phyloP scores from a whole-genome alignment of 1,139 yeast species.

The Hemisphaericaspora xylofermentans region DNA sequence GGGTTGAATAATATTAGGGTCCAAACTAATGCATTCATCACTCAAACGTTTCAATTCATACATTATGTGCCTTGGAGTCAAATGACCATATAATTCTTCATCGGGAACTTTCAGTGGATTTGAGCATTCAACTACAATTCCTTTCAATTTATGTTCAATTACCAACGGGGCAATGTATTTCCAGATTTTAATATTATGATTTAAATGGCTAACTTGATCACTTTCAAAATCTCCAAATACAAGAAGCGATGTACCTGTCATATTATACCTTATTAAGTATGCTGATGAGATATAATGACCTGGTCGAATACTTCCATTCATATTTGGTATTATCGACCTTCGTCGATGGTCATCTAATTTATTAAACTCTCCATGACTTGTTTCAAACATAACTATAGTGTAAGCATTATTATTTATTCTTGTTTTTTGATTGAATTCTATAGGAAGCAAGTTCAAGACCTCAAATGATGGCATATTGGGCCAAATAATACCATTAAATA shows the following conservation, averaged over 20 bases:
- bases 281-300: conserved; percentile 43
- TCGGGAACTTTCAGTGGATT: conserved; percentile 48
- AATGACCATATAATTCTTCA: conserved; percentile 66
- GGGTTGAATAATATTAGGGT: conserved; percentile 22
- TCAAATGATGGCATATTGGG: conserved; percentile 59
- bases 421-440: conserved; percentile 18
- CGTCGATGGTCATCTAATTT: conserved; percentile 7
- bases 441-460: conserved; percentile 22
- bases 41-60: conserved; percentile 51
- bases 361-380: conserved; percentile 40
- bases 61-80: conserved; percentile 65
- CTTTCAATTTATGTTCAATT: conserved; percentile 35
- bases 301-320: conserved; percentile 2
- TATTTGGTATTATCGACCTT: conserved; percentile 8
- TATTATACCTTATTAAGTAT: conserved; percentile 45
- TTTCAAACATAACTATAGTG: conserved; percentile 32
- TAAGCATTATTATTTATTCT: conserved; percentile 20
- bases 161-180: conserved; percentile 48
- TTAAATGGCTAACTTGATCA: conserved; percentile 46
- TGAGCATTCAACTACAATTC: conserved; percentile 78
- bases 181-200: conserved; percentile 59
- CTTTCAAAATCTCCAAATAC: conserved; percentile 84
- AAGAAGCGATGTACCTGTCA: conserved; percentile 38
- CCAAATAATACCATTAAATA: conserved; percentile 81
- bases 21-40: conserved; percentile 15